A percentile compares a stretch with the other conserved stretches of the same genome.
phyloP scores from a whole-genome alignment of 129 eudicot species.

The Escallonia herrerae region DNA sequence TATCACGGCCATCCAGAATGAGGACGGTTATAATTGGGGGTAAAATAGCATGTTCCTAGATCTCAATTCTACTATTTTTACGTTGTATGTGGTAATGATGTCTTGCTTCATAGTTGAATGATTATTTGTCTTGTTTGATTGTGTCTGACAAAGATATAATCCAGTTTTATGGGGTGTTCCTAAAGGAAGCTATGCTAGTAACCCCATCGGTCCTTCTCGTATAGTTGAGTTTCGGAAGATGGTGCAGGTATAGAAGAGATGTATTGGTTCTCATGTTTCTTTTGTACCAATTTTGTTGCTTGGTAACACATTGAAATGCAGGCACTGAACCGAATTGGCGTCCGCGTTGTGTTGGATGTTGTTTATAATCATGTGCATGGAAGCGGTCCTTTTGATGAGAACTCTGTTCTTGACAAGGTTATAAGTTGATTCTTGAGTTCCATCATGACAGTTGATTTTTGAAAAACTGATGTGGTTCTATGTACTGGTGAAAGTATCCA shows the following conservation, averaged over 20 bases:
- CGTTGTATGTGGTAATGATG: neutral
- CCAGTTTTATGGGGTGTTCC: conserved; percentile 98
- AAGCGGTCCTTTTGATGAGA: conserved; percentile 65
- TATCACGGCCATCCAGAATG: conserved; percentile 71
- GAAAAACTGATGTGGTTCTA: too few relatives aligned
- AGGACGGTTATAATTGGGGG: conserved; percentile 99
- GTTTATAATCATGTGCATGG: conserved; percentile 90
- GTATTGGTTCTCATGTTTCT: conserved; percentile 8
- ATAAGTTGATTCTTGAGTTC: conserved; percentile 12
- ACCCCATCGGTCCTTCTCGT: conserved; percentile 72
- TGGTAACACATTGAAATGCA: conserved; percentile 24
- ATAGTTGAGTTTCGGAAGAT: conserved; percentile 81
- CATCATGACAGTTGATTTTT: neutral
- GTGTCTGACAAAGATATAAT: conserved; percentile 46
- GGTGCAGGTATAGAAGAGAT: conserved; percentile 44
- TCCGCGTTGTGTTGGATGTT: conserved; percentile 90
- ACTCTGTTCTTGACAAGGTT: conserved; percentile 94
- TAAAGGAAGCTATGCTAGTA: conserved; percentile 92
- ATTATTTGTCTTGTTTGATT: neutral
- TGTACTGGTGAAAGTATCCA: neutral
- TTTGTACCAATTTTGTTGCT: neutral
- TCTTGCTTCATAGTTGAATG: neutral
- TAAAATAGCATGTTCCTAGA: conserved; percentile 20
- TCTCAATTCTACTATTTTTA: neutral
- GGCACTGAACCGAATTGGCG: conserved; percentile 81